Percentiles rank a stretch among this genome's conserved stretches.
phyloP scores from a whole-genome alignment of 768 basidiomycete genomes.

The Russula sp. region DNA sequence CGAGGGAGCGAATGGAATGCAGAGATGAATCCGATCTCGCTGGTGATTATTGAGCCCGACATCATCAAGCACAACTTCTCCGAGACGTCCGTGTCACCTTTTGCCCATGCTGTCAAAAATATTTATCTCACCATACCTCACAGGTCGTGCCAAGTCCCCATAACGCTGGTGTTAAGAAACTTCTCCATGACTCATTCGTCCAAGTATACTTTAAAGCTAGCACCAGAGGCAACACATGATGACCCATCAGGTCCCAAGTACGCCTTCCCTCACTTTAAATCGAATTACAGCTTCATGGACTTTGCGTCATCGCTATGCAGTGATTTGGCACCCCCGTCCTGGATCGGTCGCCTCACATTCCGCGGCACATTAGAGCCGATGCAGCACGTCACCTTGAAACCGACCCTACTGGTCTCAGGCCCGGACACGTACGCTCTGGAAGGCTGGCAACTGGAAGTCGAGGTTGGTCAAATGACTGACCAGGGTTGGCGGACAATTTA shows the following conservation, averaged over 20 bases:
- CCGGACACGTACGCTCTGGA: slow-evolving; percentile 62
- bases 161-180: slow-evolving; percentile 60
- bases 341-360: slow-evolving; percentile 61
- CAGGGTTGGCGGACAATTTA: slow-evolving; percentile 34
- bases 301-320: slow-evolving; percentile 27
- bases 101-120: not conserved
- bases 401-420: slow-evolving; percentile 53
- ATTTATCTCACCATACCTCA: slow-evolving; percentile 2
- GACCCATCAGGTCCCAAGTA: slow-evolving; percentile 25
- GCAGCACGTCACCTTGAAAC: slow-evolving; percentile 38
- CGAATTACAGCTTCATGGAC: not conserved
- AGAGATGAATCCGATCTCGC: slow-evolving; percentile 66
- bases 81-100: slow-evolving; percentile 43
- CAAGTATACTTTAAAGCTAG: slow-evolving; percentile 52
- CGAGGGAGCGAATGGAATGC: slow-evolving; percentile 66
- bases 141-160: slow-evolving; percentile 51
- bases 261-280: not conserved
- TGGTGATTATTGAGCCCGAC: slow-evolving; percentile 41
- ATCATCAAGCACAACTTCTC: slow-evolving; percentile 58
- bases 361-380: slow-evolving; percentile 52
- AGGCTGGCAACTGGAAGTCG: slow-evolving; percentile 64
- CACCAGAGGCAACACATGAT: slow-evolving; percentile 26
- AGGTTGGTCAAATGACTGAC: slow-evolving; percentile 42
- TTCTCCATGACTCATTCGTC: slow-evolving; percentile 58
- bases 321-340: slow-evolving; percentile 45